These are phyloP conservation scores for Sporobolomyces pararoseus DNA, from an alignment of 768 basidiomycete genomes.

Conservation along the genomic window DNA sequence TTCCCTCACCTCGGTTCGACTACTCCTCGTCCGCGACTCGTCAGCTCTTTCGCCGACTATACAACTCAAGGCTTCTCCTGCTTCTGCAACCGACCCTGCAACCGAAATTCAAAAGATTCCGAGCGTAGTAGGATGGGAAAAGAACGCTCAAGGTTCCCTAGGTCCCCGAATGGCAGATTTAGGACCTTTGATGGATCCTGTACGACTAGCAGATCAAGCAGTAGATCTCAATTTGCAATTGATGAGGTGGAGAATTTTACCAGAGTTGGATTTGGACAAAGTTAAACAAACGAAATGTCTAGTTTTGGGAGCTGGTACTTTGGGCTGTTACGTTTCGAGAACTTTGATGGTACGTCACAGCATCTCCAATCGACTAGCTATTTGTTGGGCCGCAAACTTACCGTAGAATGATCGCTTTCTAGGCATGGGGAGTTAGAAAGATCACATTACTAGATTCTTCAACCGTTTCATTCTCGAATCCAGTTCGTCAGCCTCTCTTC, in stretches of 20 bases:
- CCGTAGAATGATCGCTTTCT: background rate
- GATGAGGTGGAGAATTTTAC: constrained; percentile 96
- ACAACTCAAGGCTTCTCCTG: background rate
- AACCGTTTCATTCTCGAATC: constrained; percentile 91
- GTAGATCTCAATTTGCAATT: constrained; percentile 96
- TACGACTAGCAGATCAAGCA: constrained; percentile 84
- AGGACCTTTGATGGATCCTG: constrained; percentile 94
- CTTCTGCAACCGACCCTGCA: background rate
- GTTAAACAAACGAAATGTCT: constrained; percentile 74
- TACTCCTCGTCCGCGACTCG: constrained; percentile 72
- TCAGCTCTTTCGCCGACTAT: background rate
- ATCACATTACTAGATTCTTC: constrained; percentile 91
- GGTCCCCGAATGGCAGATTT: constrained; percentile 83
- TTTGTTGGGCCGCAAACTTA: background rate
- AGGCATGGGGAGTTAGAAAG: constrained; percentile 94
- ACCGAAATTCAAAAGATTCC: constrained; percentile 48
- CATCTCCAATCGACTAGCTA: background rate
- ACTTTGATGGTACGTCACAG: constrained; percentile 69
- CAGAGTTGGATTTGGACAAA: constrained; percentile 80
- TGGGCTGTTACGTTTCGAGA: constrained; percentile 92
- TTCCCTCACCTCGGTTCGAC: constrained; percentile 54
- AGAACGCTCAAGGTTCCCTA: constrained; percentile 79
- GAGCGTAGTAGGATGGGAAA: constrained; percentile 89
- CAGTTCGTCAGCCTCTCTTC: constrained; percentile 93
- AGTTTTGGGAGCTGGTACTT: constrained; percentile 87